These are phyloP conservation scores for Kwoniella dejecticola DNA, from an alignment of 768 basidiomycete genomes.

Conservation along the genomic window DNA sequence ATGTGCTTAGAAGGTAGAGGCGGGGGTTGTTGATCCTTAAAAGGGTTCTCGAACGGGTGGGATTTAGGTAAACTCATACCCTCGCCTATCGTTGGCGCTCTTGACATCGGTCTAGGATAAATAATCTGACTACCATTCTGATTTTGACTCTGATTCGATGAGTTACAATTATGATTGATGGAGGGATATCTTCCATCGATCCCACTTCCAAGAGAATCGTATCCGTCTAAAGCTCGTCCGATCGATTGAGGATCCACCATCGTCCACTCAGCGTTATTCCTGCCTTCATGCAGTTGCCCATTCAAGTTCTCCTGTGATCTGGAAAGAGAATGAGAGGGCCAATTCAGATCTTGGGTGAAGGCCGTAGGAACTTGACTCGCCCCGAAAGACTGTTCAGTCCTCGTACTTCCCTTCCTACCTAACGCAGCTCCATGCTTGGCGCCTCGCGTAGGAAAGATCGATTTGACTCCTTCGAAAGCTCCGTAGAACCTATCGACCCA, in stretches of 20 bases:
- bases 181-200: constrained; percentile 21
- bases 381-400: constrained; percentile 37
- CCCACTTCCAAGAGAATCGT: neutral
- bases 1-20: neutral
- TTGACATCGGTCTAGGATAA: constrained; percentile 46
- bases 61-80: constrained; percentile 15
- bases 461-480: constrained; percentile 21
- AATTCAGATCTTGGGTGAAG: constrained; percentile 9
- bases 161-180: neutral
- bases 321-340: constrained; percentile 2
- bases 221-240: constrained; percentile 25
- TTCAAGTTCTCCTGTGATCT: too few relatives aligned
- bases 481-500: constrained; percentile 45
- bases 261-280: constrained; percentile 13
- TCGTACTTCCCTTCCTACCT: constrained; percentile 23
- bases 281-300: neutral
- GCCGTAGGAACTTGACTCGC: constrained; percentile 28
- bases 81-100: constrained; percentile 39
- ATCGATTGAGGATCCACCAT: constrained; percentile 24
- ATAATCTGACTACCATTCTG: constrained; percentile 5
- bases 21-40: constrained; percentile 11
- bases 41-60: constrained; percentile 4
- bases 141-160: too few relatives aligned
- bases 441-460: constrained; percentile 39
- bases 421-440: constrained; percentile 30